Evolutionary conservation across 768 basidiomycete species (phyloP).

Genomic region (Termitomyces bulborhizus): DNA sequence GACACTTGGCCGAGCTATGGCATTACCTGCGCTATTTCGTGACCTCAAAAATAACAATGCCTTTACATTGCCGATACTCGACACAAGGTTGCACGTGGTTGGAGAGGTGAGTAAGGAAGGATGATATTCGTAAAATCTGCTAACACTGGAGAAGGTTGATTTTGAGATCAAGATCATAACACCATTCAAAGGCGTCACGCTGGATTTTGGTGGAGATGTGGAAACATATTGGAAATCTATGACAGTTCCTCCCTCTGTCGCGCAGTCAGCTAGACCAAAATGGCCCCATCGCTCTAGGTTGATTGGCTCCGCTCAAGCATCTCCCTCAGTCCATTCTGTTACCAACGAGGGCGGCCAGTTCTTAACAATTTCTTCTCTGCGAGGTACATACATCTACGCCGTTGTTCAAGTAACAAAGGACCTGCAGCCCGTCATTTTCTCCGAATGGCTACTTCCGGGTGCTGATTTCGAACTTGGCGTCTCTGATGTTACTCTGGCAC

Average conservation of each 20-base stretch:
- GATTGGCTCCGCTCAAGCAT: constrained; percentile 57
- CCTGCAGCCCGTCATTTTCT: constrained; percentile 79
- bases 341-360: constrained; percentile 40
- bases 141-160: constrained; percentile 49
- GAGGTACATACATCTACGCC: constrained; percentile 82
- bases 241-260: constrained; percentile 37
- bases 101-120: constrained; percentile 62
- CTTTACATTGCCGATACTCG: constrained; percentile 75
- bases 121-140: not conserved
- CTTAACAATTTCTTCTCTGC: constrained; percentile 83
- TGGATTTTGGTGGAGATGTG: constrained; percentile 90
- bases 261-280: constrained; percentile 29
- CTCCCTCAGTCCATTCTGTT: constrained; percentile 60
- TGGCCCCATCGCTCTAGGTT: constrained; percentile 35
- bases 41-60: constrained; percentile 47
- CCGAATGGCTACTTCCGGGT: constrained; percentile 71
- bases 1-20: constrained; percentile 90
- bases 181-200: constrained; percentile 86
- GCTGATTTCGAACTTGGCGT: constrained; percentile 72
- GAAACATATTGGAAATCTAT: constrained; percentile 99
- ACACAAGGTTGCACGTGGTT: constrained; percentile 88
- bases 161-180: constrained; percentile 85
- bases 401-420: constrained; percentile 92
- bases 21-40: constrained; percentile 67
- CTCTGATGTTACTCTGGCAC: constrained; percentile 74